Evolutionary conservation across 1,284 basidiomycete species (phyloP).

Genomic region (Gymnopus androsaceus): DNA sequence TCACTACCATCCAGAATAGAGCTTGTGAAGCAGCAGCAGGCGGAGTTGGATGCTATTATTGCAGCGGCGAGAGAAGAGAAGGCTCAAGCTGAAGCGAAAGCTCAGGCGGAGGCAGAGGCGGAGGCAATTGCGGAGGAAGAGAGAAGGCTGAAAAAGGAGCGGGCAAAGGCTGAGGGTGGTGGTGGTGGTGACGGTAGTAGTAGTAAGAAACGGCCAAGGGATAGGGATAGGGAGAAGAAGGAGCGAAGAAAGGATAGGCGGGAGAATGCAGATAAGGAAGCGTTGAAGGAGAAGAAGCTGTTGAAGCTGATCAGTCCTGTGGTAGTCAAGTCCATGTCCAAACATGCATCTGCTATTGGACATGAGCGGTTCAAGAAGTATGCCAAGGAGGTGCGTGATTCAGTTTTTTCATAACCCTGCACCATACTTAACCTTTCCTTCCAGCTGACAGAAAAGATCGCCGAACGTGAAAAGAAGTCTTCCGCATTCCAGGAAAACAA

Average conservation of each 20-base stretch:
- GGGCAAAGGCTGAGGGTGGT: constrained; percentile 27
- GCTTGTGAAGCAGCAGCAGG: background rate
- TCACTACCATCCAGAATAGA: background rate
- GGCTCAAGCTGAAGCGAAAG: constrained; percentile 39
- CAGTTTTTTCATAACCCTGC: constrained; percentile 10
- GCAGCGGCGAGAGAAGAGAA: constrained; percentile 38
- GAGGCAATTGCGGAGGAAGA: constrained; percentile 45
- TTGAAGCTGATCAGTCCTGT: constrained; percentile 85
- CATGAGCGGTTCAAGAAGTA: constrained; percentile 92
- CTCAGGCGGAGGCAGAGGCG: constrained; percentile 42
- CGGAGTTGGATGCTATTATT: constrained; percentile 40
- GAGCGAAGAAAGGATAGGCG: constrained; percentile 45
- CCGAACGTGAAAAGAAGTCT: constrained; percentile 93
- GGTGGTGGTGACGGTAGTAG: constrained; percentile 26
- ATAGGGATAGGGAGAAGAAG: constrained; percentile 33
- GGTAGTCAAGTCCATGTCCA: constrained; percentile 91
- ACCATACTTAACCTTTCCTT: constrained; percentile 5
- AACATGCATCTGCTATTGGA: constrained; percentile 81
- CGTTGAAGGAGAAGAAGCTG: constrained; percentile 80
- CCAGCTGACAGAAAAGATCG: constrained; percentile 78
- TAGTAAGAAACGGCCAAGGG: constrained; percentile 31
- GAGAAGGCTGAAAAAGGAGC: constrained; percentile 26
- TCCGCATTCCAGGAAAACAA: constrained; percentile 70
- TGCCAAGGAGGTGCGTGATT: constrained; percentile 81
- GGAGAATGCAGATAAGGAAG: constrained; percentile 59